phyloP scores from a whole-genome alignment of 805 yeast species.

The Metschnikowia shivogae region DNA sequence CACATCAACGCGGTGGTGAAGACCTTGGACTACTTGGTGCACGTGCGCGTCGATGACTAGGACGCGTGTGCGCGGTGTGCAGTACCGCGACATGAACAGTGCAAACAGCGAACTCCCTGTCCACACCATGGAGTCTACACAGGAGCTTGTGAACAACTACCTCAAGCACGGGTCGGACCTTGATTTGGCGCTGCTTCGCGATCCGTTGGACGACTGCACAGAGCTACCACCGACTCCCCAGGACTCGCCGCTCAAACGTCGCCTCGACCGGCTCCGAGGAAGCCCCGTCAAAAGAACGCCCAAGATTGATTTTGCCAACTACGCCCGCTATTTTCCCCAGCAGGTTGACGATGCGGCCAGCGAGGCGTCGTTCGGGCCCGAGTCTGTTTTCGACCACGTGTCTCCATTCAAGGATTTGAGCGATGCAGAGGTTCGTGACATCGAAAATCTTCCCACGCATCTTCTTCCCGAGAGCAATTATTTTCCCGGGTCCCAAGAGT shows the following conservation, averaged over 20 bases:
- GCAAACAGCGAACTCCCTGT: neutral
- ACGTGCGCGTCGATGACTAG: constrained; percentile 42
- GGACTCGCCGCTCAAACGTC: constrained; percentile 9
- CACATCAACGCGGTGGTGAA: constrained; percentile 67
- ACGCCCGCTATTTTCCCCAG: neutral
- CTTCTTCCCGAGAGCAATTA: neutral
- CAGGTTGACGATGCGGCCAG: constrained; percentile 3
- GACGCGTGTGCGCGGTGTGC: neutral
- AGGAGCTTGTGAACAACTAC: constrained; percentile 12
- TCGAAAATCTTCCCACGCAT: constrained; percentile 1
- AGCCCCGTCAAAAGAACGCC: constrained; percentile 12
- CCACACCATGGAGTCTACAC: constrained; percentile 8
- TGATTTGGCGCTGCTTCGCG: constrained; percentile 1
- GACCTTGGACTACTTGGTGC: constrained; percentile 54
- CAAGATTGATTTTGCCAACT: neutral
- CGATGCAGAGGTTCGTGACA: constrained; percentile 1
- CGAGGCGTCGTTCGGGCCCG: neutral
- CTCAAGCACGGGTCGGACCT: neutral
- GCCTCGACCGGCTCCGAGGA: constrained; percentile 11
- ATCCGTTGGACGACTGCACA: constrained; percentile 9
- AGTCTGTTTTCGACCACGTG: constrained; percentile 1
- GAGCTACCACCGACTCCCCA: constrained; percentile 11
- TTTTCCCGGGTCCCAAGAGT: constrained; percentile 18
- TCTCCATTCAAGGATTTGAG: neutral
- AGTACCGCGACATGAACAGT: neutral